These are phyloP conservation scores for Rhododendron ferrugineum DNA, from an alignment of 148 eudicot genomes.

Conservation along the genomic window DNA sequence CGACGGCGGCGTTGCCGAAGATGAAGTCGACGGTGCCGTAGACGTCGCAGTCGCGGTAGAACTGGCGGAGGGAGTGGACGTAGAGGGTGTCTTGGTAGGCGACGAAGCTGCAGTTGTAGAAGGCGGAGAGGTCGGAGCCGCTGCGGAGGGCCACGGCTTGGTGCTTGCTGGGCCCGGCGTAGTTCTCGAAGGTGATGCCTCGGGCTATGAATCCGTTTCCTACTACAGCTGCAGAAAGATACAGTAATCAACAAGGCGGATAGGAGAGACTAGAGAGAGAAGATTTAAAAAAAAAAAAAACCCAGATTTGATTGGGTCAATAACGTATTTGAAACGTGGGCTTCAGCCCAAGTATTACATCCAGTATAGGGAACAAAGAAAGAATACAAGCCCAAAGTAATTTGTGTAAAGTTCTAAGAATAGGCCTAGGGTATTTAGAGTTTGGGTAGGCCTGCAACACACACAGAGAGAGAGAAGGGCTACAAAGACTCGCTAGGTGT, in stretches of 20 bases:
- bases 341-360: background rate
- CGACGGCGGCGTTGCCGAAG: constrained; percentile 90
- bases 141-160: constrained; percentile 82
- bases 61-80: constrained; percentile 77
- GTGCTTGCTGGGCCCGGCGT: constrained; percentile 77
- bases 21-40: constrained; percentile 92
- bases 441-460: no score
- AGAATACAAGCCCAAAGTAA: background rate
- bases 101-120: constrained; percentile 80
- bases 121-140: constrained; percentile 70
- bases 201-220: constrained; percentile 77
- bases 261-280: no score
- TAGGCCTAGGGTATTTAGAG: no score
- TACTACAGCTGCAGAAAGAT: constrained; percentile 51
- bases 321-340: background rate
- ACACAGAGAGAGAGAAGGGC: no score
- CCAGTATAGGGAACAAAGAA: background rate
- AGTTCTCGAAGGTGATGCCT: constrained; percentile 84
- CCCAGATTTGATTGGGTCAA: no score
- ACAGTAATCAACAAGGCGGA: no score
- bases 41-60: constrained; percentile 81
- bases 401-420: background rate
- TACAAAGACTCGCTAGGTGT: no score
- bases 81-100: constrained; percentile 93
- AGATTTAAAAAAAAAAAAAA: no score